Evolutionary conservation across 106 monocot genomes (phyloP).

Genomic region (Amphibolis antarctica): DNA sequence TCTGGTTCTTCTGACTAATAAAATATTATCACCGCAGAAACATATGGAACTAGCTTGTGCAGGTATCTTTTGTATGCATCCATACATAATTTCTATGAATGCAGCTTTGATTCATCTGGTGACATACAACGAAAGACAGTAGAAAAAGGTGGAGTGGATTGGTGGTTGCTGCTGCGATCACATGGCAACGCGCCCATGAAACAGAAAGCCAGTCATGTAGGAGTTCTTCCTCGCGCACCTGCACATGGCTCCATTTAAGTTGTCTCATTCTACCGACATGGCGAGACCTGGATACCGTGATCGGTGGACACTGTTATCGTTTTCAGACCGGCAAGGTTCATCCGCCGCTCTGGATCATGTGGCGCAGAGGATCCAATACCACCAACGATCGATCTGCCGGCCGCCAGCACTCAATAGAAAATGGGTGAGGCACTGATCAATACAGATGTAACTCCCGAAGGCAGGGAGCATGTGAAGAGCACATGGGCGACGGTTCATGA

Average conservation of each 20-base stretch:
- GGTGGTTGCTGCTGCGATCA: neutral
- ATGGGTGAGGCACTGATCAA: neutral
- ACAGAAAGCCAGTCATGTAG: neutral
- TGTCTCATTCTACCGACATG: neutral
- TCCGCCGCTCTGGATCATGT: neutral
- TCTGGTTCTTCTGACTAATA: neutral
- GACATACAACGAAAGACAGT: neutral
- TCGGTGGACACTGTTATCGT: neutral
- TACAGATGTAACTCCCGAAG: neutral
- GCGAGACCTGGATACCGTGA: neutral
- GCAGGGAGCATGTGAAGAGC: neutral
- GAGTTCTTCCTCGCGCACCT: neutral
- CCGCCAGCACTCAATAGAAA: neutral
- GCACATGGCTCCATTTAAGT: conserved; percentile 1
- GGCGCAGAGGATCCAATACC: neutral
- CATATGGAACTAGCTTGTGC: too few relatives aligned
- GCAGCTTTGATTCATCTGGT: neutral
- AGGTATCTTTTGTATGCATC: too few relatives aligned
- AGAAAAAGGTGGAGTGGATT: neutral
- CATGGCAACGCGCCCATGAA: neutral
- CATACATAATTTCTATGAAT: neutral
- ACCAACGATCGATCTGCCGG: neutral
- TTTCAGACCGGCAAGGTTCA: neutral
- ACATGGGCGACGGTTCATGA: conserved; percentile 3
- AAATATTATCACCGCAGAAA: neutral